Evolutionary conservation across 1,284 basidiomycete species (phyloP), one percentile per base, ranked within the genome.

Genomic region (Ustilago shanxiensis): DNA sequence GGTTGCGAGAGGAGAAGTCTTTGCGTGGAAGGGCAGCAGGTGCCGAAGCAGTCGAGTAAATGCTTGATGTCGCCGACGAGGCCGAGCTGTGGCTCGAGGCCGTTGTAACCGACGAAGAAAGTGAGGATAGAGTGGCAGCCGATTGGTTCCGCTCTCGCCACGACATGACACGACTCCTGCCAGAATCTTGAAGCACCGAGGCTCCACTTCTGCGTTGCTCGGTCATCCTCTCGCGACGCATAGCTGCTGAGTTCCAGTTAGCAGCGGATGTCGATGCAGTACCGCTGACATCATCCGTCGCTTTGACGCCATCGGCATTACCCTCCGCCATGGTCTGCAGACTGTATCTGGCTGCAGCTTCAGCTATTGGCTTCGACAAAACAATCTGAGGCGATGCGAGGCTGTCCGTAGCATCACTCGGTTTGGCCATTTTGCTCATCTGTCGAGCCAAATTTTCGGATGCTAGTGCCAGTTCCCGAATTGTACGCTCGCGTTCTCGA

Each of bases 81-180:
- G 59, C 13, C 18, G 74, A 74, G 47, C 68, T 69, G 39, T 59
- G 60, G 26, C 66, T 76, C 51, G 76, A 79, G 0, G 62, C 28
- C 5, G 73, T 70, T 8, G 65, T 72, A 41, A 55, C 59, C 35
- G 71, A 79, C 11, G 73, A 76, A 7, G 64, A 49, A 2, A 79
- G 35, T 18, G 74, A 77, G 1, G 69, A 69, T 13, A 79, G 26
- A 4, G 77, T 76, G 5, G 69, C 72, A 31, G 55, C 68, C 1
- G 78, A 79, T 24, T 65, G 74, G 37, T 81, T 81, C 0, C 74
- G 76, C 33, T 81, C 79, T 9, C 79, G 54, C 79, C 79, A 81
- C 31, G 75, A 77, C 59, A 75, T 71, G 55, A 76, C 66, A 8
- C 64, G 60, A 62, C 69, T 70, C 16, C 67, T 54, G 18, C 73